Conservation (phyloP, 2,329 filamentous ascomycete species). For the Bipolaris gigantea region DNA sequence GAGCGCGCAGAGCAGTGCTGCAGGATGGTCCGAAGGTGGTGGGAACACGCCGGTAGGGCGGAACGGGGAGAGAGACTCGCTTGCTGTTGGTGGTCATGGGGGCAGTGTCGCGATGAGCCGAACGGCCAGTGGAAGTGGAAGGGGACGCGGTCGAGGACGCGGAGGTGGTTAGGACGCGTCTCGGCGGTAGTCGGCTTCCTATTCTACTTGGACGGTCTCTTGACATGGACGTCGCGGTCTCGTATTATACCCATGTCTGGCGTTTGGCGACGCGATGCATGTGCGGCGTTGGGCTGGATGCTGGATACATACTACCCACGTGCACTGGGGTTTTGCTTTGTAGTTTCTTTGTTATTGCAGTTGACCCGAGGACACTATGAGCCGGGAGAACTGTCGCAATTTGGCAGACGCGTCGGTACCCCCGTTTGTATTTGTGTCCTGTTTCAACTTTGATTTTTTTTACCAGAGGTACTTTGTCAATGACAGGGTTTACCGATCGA, state of each 20-base stretch:
- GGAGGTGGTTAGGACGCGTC: slow-evolving; percentile 10
- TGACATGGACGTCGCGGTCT: slow-evolving; percentile 6
- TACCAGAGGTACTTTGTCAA: background rate
- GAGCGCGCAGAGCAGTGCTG: slow-evolving; percentile 46
- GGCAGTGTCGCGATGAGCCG: slow-evolving; percentile 43
- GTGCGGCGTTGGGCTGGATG: background rate
- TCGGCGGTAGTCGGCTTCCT: background rate
- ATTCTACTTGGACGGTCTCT: background rate
- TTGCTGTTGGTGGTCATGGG: slow-evolving; percentile 23
- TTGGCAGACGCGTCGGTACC: background rate
- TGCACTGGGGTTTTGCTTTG: background rate
- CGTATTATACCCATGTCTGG: slow-evolving; percentile 17
- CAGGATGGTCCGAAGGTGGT: slow-evolving; percentile 41
- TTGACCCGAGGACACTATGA: background rate
- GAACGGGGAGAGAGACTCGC: slow-evolving; percentile 30
- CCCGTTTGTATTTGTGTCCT: background rate
- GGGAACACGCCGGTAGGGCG: slow-evolving; percentile 43
- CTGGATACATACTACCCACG: background rate
- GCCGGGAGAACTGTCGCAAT: background rate
- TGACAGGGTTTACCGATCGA: background rate
- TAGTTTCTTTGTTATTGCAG: background rate
- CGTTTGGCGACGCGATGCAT: slow-evolving; percentile 9
- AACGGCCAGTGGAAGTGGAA: slow-evolving; percentile 44
- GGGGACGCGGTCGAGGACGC: slow-evolving; percentile 35
- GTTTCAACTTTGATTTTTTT: background rate